Base-by-base conservation (phyloP, 2,329 filamentous ascomycete genomes). In the Leptodontidium sp. region DNA sequence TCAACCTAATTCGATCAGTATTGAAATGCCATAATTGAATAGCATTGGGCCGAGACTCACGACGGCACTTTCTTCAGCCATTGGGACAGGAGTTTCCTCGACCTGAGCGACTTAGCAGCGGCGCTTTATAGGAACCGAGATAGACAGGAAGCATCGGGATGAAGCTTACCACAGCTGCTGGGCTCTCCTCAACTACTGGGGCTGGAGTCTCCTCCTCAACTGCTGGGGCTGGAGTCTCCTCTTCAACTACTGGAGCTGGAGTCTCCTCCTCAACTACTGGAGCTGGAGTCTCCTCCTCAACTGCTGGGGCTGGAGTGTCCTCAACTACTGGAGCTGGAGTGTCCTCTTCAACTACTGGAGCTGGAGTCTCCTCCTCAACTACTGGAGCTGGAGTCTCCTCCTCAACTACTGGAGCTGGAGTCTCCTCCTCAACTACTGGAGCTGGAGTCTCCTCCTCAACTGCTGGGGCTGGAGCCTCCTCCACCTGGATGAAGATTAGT, bases 81-180 rank as follows among this genome's bases (percentile, higher is more conserved):
- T 17, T 24, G 58, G 26, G 8, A 24, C 59, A 8, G 69, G 49
- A 21, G 68, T 57, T 15, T 70, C 69, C 40, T 69, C 52, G 2
- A 29, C 26, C 64, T 66, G 26, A 8, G 24, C 11, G 21, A 32
- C n/a, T 29, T 24, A 55, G 50, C n/a, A 66, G 21, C 26, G 32
- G 4, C 11, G 8, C 2, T 24, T 4, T 47, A 9, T 32, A n/a
- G 40, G 35, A 29, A 11, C 24, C 15, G 8, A 40, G 12, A 15
- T 26, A 29, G 40, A n/a, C 5, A 14, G 21, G 21, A 6, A n/a
- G 14, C 17, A 32, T 15, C 7, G 11, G 45, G 45, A 4, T 29
- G 43, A 43, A 45, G 35, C 62, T 32, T 53, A 64, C 58, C 35
- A 52, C 40, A 29, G 63, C 38, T n/a, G 50, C 26, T 11, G 49